Evolutionary conservation across 140 eudicot species (phyloP), one percentile per base, ranked within the genome.

Genomic region (Flaveria floridana): DNA sequence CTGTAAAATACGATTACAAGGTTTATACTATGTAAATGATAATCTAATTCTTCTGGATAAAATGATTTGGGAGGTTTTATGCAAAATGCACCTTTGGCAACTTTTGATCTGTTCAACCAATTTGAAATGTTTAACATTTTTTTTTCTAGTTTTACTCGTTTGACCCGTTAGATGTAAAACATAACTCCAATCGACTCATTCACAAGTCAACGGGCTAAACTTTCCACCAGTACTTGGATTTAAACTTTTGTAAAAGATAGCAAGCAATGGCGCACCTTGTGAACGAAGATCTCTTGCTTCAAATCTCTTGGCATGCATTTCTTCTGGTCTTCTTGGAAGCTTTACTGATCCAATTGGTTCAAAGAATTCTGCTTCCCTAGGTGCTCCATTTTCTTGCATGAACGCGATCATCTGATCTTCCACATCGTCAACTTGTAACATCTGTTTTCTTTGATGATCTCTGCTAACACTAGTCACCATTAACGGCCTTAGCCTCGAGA

Each of bases 401-500:
- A 79, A 68, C 48, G 28, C 16, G n/a, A 26, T 53, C 70, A 53
- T 59, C 48, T 44, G 59, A 23, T 82, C 85, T 71, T 59, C 76
- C 19, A 63, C 12, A 44, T 70, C 73, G 14, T 74, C 82, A 64
- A 73, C 41, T 65, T 65, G 48, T 58, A 30, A 25, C 25, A 28
- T 68, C 61, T 48, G 72, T 57, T 57, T 63, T 78, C 79, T 47
- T 79, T 71, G 53, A 83, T 65, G 30, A 82, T 73, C 80, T 72
- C 20, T 79, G 26, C 61, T 64, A 30, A 71, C 79, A 68, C 74
- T 82, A 30, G 85, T 71, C 19, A 77, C 83, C 82, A 76, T 64
- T 37, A 87, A 82, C 13, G 89, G 87, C 82, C 84, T 81, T 48
- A 79, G 65, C 25, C 70, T 69, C 39, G 86, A 69, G 15, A 75